Evolutionary conservation across 1,284 basidiomycete genomes (phyloP).

Genomic region (Boletus semigastroideus): DNA sequence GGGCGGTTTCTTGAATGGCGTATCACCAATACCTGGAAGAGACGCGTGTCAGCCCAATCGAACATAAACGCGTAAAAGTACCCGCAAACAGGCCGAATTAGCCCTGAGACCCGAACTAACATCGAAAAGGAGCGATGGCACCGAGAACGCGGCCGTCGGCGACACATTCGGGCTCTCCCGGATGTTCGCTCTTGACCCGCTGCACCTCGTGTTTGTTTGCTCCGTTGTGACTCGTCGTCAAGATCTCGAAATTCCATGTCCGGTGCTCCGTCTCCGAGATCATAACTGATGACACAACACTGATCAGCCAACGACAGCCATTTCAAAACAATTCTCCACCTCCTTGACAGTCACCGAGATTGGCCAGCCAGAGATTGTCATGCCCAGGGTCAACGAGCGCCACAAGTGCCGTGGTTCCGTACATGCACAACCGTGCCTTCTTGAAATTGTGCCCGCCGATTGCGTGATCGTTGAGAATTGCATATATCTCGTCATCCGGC

Average conservation of each 20-base stretch:
- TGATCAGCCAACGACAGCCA: slow-evolving; percentile 3
- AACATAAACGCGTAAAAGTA: slow-evolving; percentile 2
- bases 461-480: slow-evolving; percentile 61
- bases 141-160: slow-evolving; percentile 63
- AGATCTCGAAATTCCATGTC: slow-evolving; percentile 51
- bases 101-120: slow-evolving; percentile 39
- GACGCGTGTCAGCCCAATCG: slow-evolving; percentile 2
- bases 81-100: background rate
- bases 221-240: slow-evolving; percentile 65
- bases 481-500: slow-evolving; percentile 53
- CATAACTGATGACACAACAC: slow-evolving; percentile 41
- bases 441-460: slow-evolving; percentile 58
- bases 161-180: slow-evolving; percentile 61
- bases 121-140: slow-evolving; percentile 68
- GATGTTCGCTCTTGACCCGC: slow-evolving; percentile 59
- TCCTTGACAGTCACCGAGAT: slow-evolving; percentile 71
- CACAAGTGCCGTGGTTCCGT: slow-evolving; percentile 70
- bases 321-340: slow-evolving; percentile 35
- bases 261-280: slow-evolving; percentile 45
- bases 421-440: slow-evolving; percentile 67
- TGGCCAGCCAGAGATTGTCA: slow-evolving; percentile 68
- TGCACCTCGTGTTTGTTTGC: slow-evolving; percentile 57
- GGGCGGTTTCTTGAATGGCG: slow-evolving; percentile 70
- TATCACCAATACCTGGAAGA: slow-evolving; percentile 60
- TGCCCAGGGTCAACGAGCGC: slow-evolving; percentile 65